A percentile compares a stretch with the other conserved stretches of the same genome.
Conservation (phyloP, 1,284 basidiomycete genomes). For the Ustilago trichophora region DNA sequence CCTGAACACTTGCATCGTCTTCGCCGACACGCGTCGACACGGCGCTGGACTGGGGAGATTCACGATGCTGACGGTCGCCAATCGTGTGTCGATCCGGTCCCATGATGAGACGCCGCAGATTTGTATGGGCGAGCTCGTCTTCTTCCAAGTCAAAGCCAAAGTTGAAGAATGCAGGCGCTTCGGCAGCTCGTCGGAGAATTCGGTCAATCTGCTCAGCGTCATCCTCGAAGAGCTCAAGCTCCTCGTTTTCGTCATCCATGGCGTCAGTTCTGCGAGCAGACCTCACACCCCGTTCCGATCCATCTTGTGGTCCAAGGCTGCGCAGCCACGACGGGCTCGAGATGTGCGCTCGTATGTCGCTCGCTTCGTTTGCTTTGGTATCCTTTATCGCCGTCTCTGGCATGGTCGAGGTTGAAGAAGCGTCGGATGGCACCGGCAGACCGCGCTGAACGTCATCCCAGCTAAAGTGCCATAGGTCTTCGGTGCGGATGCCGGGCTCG, state of each 20-base stretch:
- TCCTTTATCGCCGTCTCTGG: background rate
- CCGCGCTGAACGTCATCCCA: slow-evolving; percentile 23
- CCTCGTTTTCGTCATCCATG: slow-evolving; percentile 2
- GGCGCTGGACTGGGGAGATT: slow-evolving; percentile 3
- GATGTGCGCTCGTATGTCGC: slow-evolving; percentile 14
- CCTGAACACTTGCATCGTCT: slow-evolving; percentile 11
- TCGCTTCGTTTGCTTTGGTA: background rate
- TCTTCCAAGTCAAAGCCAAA: slow-evolving; percentile 30
- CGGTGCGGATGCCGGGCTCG: slow-evolving; percentile 40
- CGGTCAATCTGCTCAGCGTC: slow-evolving; percentile 24
- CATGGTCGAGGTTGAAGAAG: background rate
- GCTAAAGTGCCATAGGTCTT: slow-evolving; percentile 39
- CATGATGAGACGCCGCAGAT: slow-evolving; percentile 7
- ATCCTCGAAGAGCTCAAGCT: slow-evolving; percentile 10
- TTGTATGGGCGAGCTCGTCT: slow-evolving; percentile 2
- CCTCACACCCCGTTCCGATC: background rate
- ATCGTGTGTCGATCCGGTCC: slow-evolving; percentile 7
- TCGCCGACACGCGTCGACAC: slow-evolving; percentile 1
- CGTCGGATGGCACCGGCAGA: background rate
- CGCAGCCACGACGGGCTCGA: slow-evolving; percentile 32
- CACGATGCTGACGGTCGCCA: background rate
- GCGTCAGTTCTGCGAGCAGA: too few species aligned
- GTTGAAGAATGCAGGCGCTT: slow-evolving; percentile 26
- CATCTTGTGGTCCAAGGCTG: slow-evolving; percentile 16
- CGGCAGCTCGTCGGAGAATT: slow-evolving; percentile 8